These are phyloP conservation scores for Psilocybe cyanescens DNA, from an alignment of 768 basidiomycete genomes.

Conservation along the genomic window DNA sequence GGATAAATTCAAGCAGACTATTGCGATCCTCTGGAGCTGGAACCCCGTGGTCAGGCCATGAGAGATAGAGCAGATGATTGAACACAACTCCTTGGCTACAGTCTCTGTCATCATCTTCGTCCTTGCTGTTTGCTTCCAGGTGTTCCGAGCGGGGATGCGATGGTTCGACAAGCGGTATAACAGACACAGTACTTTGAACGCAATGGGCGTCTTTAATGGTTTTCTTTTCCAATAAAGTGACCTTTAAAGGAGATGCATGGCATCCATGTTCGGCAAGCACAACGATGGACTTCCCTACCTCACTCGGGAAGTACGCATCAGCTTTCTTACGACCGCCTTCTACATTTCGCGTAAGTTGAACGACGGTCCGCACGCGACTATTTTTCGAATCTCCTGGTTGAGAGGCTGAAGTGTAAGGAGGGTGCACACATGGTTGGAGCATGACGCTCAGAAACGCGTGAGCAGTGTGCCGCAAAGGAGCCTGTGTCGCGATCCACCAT, in stretches of 20 bases:
- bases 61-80: slow-evolving; percentile 71
- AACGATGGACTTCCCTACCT: slow-evolving; percentile 55
- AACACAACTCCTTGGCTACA: slow-evolving; percentile 50
- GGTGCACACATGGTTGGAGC: slow-evolving; percentile 46
- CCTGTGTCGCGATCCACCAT: slow-evolving; percentile 89
- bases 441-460: slow-evolving; percentile 81
- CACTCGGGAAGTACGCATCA: slow-evolving; percentile 72
- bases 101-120: slow-evolving; percentile 23
- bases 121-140: slow-evolving; percentile 5
- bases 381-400: slow-evolving; percentile 16
- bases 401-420: slow-evolving; percentile 28
- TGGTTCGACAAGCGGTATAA: slow-evolving; percentile 40
- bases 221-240: slow-evolving; percentile 55
- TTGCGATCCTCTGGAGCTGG: slow-evolving; percentile 62
- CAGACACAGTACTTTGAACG: slow-evolving; percentile 61
- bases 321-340: slow-evolving; percentile 78
- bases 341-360: slow-evolving; percentile 78
- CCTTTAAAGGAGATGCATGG: slow-evolving; percentile 48
- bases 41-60: slow-evolving; percentile 90
- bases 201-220: slow-evolving; percentile 61
- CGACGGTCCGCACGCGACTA: slow-evolving; percentile 69
- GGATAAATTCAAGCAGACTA: slow-evolving; percentile 64
- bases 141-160: background rate
- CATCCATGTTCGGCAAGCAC: slow-evolving; percentile 49
- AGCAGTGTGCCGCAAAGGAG: slow-evolving; percentile 69